phyloP scores from a whole-genome alignment of 768 basidiomycete genomes.

The Kwoniella heveanensis region DNA sequence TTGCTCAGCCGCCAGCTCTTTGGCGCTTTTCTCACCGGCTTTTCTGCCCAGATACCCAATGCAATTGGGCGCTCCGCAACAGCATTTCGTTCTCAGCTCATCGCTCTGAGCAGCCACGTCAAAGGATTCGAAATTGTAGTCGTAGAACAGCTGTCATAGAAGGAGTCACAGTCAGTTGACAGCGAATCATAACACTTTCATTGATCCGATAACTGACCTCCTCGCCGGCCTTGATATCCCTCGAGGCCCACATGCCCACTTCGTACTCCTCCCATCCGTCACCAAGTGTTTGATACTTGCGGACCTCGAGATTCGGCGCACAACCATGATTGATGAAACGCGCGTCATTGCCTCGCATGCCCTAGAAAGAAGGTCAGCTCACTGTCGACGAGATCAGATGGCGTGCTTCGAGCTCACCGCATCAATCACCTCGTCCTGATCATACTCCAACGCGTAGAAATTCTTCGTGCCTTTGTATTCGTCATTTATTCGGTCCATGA shows the following conservation, averaged over 20 bases:
- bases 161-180: not conserved
- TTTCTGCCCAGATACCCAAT: constrained; percentile 51
- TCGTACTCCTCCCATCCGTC: constrained; percentile 56
- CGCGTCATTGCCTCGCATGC: constrained; percentile 56
- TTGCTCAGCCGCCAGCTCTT: constrained; percentile 27
- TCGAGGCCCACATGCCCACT: constrained; percentile 57
- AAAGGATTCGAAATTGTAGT: constrained; percentile 56
- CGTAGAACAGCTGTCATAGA: constrained; percentile 51
- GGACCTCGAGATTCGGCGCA: constrained; percentile 56
- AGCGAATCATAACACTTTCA: not conserved
- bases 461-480: constrained; percentile 50
- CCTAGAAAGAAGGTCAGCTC: constrained; percentile 29
- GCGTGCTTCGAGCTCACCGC: constrained; percentile 45
- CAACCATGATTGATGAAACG: constrained; percentile 58
- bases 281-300: constrained; percentile 53
- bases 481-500: constrained; percentile 47
- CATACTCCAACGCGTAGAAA: constrained; percentile 58
- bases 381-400: not conserved
- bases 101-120: constrained; percentile 37
- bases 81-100: constrained; percentile 50
- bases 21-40: constrained; percentile 35
- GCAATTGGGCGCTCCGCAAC: constrained; percentile 54
- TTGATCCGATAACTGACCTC: constrained; percentile 42
- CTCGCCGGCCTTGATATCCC: constrained; percentile 54
- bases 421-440: constrained; percentile 57